Evolutionary conservation across 2,329 filamentous ascomycete genomes (phyloP).

Genomic region (Cercospora zeina): DNA sequence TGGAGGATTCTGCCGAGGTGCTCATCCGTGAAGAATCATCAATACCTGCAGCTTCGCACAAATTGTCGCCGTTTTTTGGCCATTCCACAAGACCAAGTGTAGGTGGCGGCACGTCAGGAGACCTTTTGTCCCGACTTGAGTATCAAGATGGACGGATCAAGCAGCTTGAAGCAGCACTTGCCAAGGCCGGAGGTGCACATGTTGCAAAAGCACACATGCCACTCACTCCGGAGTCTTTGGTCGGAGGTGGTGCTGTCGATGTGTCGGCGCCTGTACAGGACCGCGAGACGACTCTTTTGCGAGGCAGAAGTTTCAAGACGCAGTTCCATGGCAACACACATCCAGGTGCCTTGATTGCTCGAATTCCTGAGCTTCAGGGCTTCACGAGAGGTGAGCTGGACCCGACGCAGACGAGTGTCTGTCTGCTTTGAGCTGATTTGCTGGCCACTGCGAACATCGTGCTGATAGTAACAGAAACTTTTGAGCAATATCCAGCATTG

Average conservation of each 20-base stretch:
- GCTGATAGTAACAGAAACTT: conserved; percentile 27
- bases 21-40: conserved; percentile 32
- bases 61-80: conserved; percentile 37
- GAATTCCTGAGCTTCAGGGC: conserved; percentile 34
- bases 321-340: conserved; percentile 49
- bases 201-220: conserved; percentile 28
- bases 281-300: conserved; percentile 46
- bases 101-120: conserved; percentile 22
- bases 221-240: conserved; percentile 34
- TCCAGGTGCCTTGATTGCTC: conserved; percentile 38
- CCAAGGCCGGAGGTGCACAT: conserved; percentile 21
- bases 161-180: conserved; percentile 35
- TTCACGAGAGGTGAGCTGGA: conserved; percentile 30
- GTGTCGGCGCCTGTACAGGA: conserved; percentile 29
- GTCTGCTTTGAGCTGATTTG: neutral
- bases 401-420: neutral
- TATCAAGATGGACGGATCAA: conserved; percentile 36
- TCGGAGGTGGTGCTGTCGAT: conserved; percentile 19
- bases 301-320: conserved; percentile 49
- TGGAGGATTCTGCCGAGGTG: conserved; percentile 35
- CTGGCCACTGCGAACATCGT: neutral
- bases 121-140: conserved; percentile 33
- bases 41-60: conserved; percentile 15
- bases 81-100: conserved; percentile 31
- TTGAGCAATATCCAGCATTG: conserved; percentile 42